These are phyloP conservation scores for Tanacetum coccineum DNA, from an alignment of 129 eudicot genomes.

Conservation along the genomic window DNA sequence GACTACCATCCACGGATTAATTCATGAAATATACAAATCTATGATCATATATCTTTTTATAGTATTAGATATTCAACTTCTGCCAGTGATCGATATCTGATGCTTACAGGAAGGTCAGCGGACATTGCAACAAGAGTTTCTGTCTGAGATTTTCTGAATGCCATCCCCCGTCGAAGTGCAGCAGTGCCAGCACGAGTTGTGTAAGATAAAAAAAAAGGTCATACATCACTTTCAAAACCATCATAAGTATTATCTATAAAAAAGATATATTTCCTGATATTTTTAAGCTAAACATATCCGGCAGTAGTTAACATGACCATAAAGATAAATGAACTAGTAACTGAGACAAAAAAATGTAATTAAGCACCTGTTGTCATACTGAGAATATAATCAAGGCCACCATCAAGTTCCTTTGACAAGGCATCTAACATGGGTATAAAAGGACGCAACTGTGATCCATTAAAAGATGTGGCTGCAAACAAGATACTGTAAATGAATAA, in stretches of 20 bases:
- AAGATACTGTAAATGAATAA: conserved; percentile 14
- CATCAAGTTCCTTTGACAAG: conserved; percentile 47
- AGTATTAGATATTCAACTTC: too few relatives aligned
- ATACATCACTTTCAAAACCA: background rate
- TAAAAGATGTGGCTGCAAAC: conserved; percentile 67
- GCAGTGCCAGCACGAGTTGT: too few relatives aligned
- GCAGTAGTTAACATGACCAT: background rate
- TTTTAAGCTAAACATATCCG: background rate
- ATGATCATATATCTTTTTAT: background rate
- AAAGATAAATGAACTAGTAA: conserved; percentile 4
- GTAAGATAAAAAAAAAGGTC: background rate
- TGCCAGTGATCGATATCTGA: too few relatives aligned
- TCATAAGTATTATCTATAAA: background rate
- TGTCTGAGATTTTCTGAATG: conserved; percentile 38
- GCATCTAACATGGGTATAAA: conserved; percentile 37
- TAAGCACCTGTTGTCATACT: conserved; percentile 48
- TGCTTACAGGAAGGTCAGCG: conserved; percentile 62
- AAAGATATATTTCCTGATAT: background rate
- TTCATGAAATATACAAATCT: background rate
- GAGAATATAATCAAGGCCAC: conserved; percentile 37
- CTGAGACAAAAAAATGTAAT: background rate
- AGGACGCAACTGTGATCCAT: conserved; percentile 45
- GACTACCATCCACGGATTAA: background rate
- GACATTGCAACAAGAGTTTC: conserved; percentile 39
- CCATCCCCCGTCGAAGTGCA: background rate